phyloP scores from a whole-genome alignment of 164 flowering plant genomes.

The Vitis amurensis region DNA sequence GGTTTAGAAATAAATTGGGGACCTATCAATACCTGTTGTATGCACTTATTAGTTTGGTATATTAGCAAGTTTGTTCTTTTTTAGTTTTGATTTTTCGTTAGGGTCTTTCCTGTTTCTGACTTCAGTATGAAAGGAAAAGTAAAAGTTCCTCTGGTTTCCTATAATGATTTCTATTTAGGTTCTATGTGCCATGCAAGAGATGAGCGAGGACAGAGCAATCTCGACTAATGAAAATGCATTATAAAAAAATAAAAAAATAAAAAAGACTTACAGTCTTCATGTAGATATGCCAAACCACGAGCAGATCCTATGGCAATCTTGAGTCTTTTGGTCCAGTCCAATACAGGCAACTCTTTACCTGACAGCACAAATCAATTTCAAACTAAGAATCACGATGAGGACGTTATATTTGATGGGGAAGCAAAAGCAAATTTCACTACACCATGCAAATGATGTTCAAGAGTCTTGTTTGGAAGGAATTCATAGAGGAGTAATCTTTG shows the following conservation, averaged over 20 bases:
- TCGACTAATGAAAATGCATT: too few relatives aligned
- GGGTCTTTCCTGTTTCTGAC: too few relatives aligned
- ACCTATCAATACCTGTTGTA: too few relatives aligned
- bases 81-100: too few relatives aligned
- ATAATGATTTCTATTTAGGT: too few relatives aligned
- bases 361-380: constrained; percentile 11
- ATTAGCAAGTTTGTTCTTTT: too few relatives aligned
- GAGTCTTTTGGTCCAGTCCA: constrained; percentile 71
- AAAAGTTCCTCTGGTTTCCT: too few relatives aligned
- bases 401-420: not conserved
- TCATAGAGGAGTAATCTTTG: constrained; percentile 65
- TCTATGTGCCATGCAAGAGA: too few relatives aligned
- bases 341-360: constrained; percentile 51
- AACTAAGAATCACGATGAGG: not conserved
- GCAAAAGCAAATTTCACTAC: constrained; percentile 9
- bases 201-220: too few relatives aligned
- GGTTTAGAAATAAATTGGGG: too few relatives aligned
- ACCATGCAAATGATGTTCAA: constrained; percentile 69
- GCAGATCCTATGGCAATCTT: constrained; percentile 77
- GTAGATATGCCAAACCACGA: constrained; percentile 78
- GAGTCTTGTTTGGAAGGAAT: constrained; percentile 56
- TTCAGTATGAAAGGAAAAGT: too few relatives aligned
- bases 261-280: constrained; percentile 70
- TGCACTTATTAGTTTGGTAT: too few relatives aligned
- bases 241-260: not conserved